These are phyloP conservation scores for Lichtheimia ramosa DNA, from an alignment of 371 early-diverging fungal species.

Conservation along the genomic window DNA sequence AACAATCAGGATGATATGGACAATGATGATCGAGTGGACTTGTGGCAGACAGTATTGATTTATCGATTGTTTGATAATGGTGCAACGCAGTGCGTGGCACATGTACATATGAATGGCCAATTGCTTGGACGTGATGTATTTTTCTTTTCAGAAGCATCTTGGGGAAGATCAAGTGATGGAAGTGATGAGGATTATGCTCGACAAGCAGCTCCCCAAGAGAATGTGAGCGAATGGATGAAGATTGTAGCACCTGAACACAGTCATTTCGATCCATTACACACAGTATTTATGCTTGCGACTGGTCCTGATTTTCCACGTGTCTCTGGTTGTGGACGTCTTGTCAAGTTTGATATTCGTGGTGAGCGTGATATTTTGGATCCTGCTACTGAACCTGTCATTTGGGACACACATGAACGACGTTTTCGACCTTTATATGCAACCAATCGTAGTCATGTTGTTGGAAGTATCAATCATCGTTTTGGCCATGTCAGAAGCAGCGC, in stretches of 20 bases:
- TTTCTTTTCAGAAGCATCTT: slow-evolving; percentile 34
- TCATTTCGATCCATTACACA: slow-evolving; percentile 16
- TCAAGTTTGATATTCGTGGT: slow-evolving; percentile 30
- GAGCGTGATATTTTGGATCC: slow-evolving; percentile 28
- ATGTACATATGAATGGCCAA: slow-evolving; percentile 18
- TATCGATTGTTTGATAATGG: slow-evolving; percentile 36
- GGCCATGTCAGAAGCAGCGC: background rate
- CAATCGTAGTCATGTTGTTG: background rate
- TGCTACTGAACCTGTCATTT: slow-evolving; percentile 15
- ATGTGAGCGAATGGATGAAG: slow-evolving; percentile 25
- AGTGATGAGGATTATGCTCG: slow-evolving; percentile 6
- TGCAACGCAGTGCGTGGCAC: slow-evolving; percentile 28
- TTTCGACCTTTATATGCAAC: slow-evolving; percentile 6
- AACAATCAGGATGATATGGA: slow-evolving; percentile 16
- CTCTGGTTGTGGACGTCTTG: slow-evolving; percentile 25
- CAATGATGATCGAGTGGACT: slow-evolving; percentile 27
- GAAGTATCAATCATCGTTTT: background rate
- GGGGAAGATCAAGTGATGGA: slow-evolving; percentile 25
- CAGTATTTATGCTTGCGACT: slow-evolving; percentile 29
- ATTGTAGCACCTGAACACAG: slow-evolving; percentile 25
- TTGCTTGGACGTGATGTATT: slow-evolving; percentile 36
- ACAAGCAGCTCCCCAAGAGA: background rate
- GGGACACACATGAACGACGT: slow-evolving; percentile 13
- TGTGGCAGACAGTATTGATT: slow-evolving; percentile 34
- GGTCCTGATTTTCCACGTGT: slow-evolving; percentile 22